A percentile compares a stretch with the other conserved stretches of the same genome.
Evolutionary conservation across 2,329 filamentous ascomycete genomes (phyloP).

Genomic region (Aureobasidium lini): DNA sequence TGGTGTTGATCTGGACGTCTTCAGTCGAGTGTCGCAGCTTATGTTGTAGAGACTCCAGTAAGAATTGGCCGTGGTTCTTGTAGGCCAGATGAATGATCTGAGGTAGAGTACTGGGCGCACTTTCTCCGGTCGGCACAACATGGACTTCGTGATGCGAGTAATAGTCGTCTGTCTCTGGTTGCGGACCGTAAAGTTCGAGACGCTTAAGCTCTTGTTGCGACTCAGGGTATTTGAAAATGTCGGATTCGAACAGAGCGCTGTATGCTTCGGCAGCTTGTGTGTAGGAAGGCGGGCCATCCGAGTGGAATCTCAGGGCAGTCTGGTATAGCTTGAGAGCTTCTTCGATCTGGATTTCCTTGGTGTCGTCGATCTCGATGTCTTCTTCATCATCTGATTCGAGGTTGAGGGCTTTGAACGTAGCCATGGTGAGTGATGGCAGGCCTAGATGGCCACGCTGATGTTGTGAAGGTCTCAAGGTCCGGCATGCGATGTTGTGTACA

Average conservation of each 20-base stretch:
- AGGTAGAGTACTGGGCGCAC: slow-evolving; percentile 69
- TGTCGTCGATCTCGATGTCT: slow-evolving; percentile 89
- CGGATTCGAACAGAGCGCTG: slow-evolving; percentile 74
- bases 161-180: slow-evolving; percentile 33
- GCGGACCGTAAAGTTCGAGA: slow-evolving; percentile 46
- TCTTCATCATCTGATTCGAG: slow-evolving; percentile 85
- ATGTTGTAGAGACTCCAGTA: slow-evolving; percentile 64
- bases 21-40: slow-evolving; percentile 22
- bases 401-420: slow-evolving; percentile 79
- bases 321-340: slow-evolving; percentile 95
- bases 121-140: slow-evolving; percentile 45
- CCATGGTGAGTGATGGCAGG: slow-evolving; percentile 30
- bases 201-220: slow-evolving; percentile 77
- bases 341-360: slow-evolving; percentile 93
- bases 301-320: slow-evolving; percentile 80
- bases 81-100: slow-evolving; percentile 89
- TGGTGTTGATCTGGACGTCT: background rate
- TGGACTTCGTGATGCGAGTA: slow-evolving; percentile 20
- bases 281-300: slow-evolving; percentile 72
- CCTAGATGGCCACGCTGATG: background rate
- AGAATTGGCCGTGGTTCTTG: slow-evolving; percentile 91
- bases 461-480: background rate
- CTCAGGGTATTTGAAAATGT: slow-evolving; percentile 90
- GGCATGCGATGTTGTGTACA: background rate
- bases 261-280: slow-evolving; percentile 75